Base-by-base conservation (phyloP, 257 asterid species). In the Fraxinus quadrangulata region DNA sequence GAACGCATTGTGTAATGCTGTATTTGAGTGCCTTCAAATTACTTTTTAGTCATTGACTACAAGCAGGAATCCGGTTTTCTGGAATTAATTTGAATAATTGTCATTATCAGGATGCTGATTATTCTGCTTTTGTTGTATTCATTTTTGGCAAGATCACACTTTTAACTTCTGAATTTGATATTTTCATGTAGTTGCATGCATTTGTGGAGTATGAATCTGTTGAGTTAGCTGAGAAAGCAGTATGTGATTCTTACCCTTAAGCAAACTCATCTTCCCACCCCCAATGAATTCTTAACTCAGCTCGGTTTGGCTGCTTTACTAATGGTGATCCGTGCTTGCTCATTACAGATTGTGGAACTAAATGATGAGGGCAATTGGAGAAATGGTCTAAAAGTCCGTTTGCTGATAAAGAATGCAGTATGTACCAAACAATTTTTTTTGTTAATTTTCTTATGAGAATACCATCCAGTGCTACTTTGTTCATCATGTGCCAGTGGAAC, bases 171-270 rank as follows among this genome's bases (percentile, higher is more conserved):
- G 47, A 26, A 69, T 78, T 77, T 75, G 74, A 63, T 73, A 21
- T 66, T 75, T 76, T 65, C 67, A 14, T 90, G 90, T 84, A 94
- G 98, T 86, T 90, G 88, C 97, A 94, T 31, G 94, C 96, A 72
- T 94, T 88, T 85, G 97, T 92, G 85, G 98, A 94, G 86, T 94
- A 94, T 72, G 97, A 94, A 77, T 83, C 97, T 63, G 82, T 79
- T 76, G 97, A 94, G 77, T 80, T 82, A 39, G 96, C 98, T 40
- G 98, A 92, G 85, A 94, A 85, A 82, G 98, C 97, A 83, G 98
- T 94, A 85, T 51, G 85, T 30, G n/a, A 65, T 74, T 19, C 8
- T 34, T 66, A 21, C 23, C 11, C 39, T 73, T 73, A 40, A 21
- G 5, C 42, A 31, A 65, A 28, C 54, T 36, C 40, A 31, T 75